Base-by-base conservation (phyloP, 2,329 filamentous ascomycete species). In the Aspergillus sp. region DNA sequence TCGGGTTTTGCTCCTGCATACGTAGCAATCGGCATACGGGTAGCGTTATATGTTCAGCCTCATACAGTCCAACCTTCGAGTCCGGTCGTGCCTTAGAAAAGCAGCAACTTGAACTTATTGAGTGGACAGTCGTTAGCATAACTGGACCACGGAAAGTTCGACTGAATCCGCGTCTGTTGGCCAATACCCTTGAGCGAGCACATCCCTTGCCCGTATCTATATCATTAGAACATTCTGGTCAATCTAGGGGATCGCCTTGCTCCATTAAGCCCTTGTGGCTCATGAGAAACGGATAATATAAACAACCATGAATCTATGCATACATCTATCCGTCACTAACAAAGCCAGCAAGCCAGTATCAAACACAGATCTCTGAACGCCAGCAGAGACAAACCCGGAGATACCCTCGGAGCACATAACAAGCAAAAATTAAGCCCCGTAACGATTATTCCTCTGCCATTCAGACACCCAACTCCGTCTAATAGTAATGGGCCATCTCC, bases 401-500 rank as follows among this genome's bases (percentile, higher is more conserved):
- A 45, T 30, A 39, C 32, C 30, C 51, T 12, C 8, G 7, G n/a
- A 48, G 24, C 13, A 47, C 22, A 18, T 17, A 54, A 48, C 38
- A 43, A 43, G 38, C 24, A 52, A 6, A 39, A 45, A 20, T 38
- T 34, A 55, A 45, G 24, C 32, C 22, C 18, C 20, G 13, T 24
- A 13, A 6, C 22, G 13, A 8, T 24, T 30, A 36, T 24, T 26
- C 20, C 43, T n/a, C 8, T 26, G 24, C 43, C 43, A 45, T 45
- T 24, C n/a, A 39, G 18, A 15, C 13, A 12, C 12, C 24, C n/a
- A 24, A 42, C 44, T 18, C 34, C n/a, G 55, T 26, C 20, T 48
- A 54, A 73, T 96, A 95, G 78, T 96, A 96, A 80, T 96, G 91
- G 43, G 93, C 92, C 95, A 99, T 98, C 78, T 99, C 91, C 56